Evolutionary conservation across 176 grass and related monocot genomes (phyloP).

Genomic region (Aechmea fasciata): DNA sequence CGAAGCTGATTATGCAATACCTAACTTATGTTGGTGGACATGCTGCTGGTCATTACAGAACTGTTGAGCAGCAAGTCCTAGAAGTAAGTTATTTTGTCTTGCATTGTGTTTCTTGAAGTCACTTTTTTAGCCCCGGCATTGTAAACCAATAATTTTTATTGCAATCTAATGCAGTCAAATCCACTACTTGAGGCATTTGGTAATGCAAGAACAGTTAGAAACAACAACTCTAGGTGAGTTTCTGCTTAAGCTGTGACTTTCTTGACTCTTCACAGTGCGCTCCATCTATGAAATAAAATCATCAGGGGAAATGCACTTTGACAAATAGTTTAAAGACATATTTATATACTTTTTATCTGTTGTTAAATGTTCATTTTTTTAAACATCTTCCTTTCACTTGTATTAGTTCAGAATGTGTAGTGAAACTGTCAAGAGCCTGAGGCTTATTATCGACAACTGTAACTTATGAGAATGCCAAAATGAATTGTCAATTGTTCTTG

Average conservation of each 20-base stretch:
- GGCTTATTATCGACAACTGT: no score
- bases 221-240: conserved; percentile 81
- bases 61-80: conserved; percentile 85
- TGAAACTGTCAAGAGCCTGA: no score
- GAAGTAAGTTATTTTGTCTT: conserved; percentile 33
- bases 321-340: no score
- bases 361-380: no score
- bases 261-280: neutral
- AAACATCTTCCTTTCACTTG: no score
- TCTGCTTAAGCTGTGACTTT: conserved; percentile 10
- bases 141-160: conserved; percentile 4
- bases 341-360: no score
- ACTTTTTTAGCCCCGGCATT: neutral
- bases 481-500: no score
- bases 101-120: no score
- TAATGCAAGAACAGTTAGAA: conserved; percentile 79
- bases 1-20: conserved; percentile 75
- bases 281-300: neutral
- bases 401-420: no score
- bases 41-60: conserved; percentile 51
- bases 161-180: conserved; percentile 59
- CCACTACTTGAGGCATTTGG: conserved; percentile 86
- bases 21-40: conserved; percentile 74
- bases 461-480: no score
- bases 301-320: no score